Percentiles rank a stretch among this genome's conserved stretches.
These are phyloP conservation scores for Plantago elongata DNA, from an alignment of 257 asterid genomes.

Conservation along the genomic window DNA sequence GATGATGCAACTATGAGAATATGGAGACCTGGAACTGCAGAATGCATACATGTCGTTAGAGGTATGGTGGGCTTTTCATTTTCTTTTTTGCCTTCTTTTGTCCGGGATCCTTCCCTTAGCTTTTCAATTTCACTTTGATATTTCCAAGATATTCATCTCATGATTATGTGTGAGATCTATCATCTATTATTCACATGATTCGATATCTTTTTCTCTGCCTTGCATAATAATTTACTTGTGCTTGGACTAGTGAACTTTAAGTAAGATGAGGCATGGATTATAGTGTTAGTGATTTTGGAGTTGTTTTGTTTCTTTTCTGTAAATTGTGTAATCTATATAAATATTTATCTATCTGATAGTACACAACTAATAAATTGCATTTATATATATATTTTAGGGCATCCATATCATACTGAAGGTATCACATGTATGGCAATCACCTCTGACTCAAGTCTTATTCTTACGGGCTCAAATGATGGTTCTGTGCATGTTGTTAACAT, in stretches of 20 bases:
- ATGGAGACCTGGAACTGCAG: conserved; percentile 73
- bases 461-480: conserved; percentile 75
- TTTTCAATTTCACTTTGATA: neutral
- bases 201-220: too few relatives aligned
- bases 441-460: conserved; percentile 73
- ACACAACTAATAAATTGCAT: conserved; percentile 8
- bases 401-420: conserved; percentile 77
- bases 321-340: conserved; percentile 1
- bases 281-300: neutral
- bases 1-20: conserved; percentile 88
- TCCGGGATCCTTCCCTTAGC: neutral
- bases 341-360: conserved; percentile 6
- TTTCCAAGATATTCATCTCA: neutral
- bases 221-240: too few relatives aligned
- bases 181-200: neutral
- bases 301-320: conserved; percentile 11
- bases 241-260: too few relatives aligned
- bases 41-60: conserved; percentile 60
- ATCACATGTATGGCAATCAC: conserved; percentile 75
- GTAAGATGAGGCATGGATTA: too few relatives aligned
- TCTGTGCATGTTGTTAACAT: conserved; percentile 70
- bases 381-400: conserved; percentile 41
- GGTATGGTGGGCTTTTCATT: conserved; percentile 39
- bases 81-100: neutral
- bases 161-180: neutral